These are phyloP conservation scores for Lactifluus subvellereus DNA, from an alignment of 768 basidiomycete genomes.

Conservation along the genomic window DNA sequence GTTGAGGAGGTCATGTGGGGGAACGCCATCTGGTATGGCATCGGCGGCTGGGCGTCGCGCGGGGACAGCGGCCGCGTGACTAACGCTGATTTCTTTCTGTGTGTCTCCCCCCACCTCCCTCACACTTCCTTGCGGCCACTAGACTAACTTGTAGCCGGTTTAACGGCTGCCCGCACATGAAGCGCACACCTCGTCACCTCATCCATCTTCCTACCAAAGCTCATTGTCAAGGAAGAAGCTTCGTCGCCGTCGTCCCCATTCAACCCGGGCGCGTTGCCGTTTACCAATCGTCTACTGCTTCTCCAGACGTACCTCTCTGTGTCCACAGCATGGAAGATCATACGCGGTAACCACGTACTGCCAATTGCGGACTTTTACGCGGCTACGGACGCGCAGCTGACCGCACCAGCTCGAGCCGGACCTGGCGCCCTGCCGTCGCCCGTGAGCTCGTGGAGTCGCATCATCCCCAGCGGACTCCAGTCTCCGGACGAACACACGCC, in stretches of 20 bases:
- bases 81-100: constrained; percentile 57
- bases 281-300: constrained; percentile 42
- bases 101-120: constrained; percentile 29
- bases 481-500: constrained; percentile 54
- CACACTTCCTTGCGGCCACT: background rate
- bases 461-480: constrained; percentile 47
- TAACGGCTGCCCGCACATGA: background rate
- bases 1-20: constrained; percentile 59
- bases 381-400: constrained; percentile 14
- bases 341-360: constrained; percentile 47
- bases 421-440: background rate
- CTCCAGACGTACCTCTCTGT: constrained; percentile 52
- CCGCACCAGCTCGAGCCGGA: constrained; percentile 19
- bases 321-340: constrained; percentile 48
- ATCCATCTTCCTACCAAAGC: constrained; percentile 51
- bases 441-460: constrained; percentile 44
- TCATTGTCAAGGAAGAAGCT: constrained; percentile 32
- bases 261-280: constrained; percentile 27
- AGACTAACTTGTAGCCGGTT: background rate
- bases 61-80: constrained; percentile 32
- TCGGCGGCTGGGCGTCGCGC: constrained; percentile 43
- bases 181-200: constrained; percentile 70
- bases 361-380: constrained; percentile 47
- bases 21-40: constrained; percentile 47
- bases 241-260: background rate